phyloP scores from a whole-genome alignment of 1,284 basidiomycete species.

The Athelia sp. region DNA sequence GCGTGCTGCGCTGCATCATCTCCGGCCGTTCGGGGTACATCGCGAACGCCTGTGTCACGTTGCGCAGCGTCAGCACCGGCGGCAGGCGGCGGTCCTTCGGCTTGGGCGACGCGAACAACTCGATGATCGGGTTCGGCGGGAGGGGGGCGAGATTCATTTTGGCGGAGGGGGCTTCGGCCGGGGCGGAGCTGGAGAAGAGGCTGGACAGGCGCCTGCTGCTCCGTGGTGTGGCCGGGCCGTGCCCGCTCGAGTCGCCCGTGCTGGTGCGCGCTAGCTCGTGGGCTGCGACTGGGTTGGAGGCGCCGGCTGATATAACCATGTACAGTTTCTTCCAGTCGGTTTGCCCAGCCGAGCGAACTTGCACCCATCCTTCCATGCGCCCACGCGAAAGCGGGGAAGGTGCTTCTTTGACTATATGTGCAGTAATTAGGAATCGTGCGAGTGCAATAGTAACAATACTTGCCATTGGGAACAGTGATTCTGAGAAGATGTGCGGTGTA shows the following conservation, averaged over 20 bases:
- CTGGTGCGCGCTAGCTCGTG: slow-evolving; percentile 11
- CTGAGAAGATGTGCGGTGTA: slow-evolving; percentile 94
- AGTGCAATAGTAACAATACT: no score
- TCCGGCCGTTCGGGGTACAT: slow-evolving; percentile 96
- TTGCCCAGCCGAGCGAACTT: slow-evolving; percentile 88
- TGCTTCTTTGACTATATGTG: slow-evolving; percentile 54
- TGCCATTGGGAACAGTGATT: slow-evolving; percentile 57
- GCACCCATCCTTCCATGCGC: slow-evolving; percentile 89
- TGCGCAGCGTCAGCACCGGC: slow-evolving; percentile 45
- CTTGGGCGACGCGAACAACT: slow-evolving; percentile 57
- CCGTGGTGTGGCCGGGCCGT: slow-evolving; percentile 12
- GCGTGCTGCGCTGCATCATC: slow-evolving; percentile 78
- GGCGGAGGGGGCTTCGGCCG: slow-evolving; percentile 18
- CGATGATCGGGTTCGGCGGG: slow-evolving; percentile 44
- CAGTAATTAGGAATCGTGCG: no score
- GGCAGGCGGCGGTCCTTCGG: slow-evolving; percentile 68
- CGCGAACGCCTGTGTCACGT: slow-evolving; percentile 73
- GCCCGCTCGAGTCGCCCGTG: slow-evolving; percentile 9
- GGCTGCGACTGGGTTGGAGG: slow-evolving; percentile 14
- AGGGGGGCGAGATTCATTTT: slow-evolving; percentile 15
- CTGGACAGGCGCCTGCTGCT: slow-evolving; percentile 66
- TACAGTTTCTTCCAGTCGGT: slow-evolving; percentile 95
- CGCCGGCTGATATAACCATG: slow-evolving; percentile 66
- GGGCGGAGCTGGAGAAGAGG: slow-evolving; percentile 49
- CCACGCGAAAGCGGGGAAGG: slow-evolving; percentile 67